phyloP scores from a whole-genome alignment of 176 grass and related monocot species.

The Typha latifolia region DNA sequence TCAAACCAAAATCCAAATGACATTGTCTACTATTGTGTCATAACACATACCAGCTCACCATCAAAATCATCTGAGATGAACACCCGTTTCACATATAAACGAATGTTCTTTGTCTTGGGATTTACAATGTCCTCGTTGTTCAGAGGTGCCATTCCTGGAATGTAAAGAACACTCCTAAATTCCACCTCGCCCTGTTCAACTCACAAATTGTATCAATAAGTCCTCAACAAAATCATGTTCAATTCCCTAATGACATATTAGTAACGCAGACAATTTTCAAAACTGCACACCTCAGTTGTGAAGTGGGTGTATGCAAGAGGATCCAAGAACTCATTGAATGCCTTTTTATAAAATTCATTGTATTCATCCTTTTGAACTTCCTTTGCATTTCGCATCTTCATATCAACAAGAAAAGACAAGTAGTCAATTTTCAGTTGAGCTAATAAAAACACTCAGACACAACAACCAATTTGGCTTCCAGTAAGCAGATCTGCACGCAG shows the following conservation, averaged over 20 bases:
- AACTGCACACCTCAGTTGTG: constrained; percentile 55
- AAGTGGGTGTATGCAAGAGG: constrained; percentile 74
- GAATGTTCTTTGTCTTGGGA: constrained; percentile 89
- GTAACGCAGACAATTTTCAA: constrained; percentile 9
- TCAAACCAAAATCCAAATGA: neutral
- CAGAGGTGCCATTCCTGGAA: constrained; percentile 87
- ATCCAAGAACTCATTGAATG: constrained; percentile 93
- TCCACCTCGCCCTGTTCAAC: constrained; percentile 78
- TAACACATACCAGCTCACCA: constrained; percentile 59
- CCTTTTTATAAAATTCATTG: constrained; percentile 89
- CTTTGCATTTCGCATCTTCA: constrained; percentile 86
- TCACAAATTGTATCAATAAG: constrained; percentile 12
- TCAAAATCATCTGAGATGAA: constrained; percentile 93
- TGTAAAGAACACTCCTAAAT: constrained; percentile 84
- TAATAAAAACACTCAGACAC: neutral
- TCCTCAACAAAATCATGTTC: constrained; percentile 8
- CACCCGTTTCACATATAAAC: constrained; percentile 82
- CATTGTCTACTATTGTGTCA: neutral
- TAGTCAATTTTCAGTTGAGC: neutral
- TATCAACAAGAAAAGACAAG: constrained; percentile 5
- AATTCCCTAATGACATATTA: neutral
- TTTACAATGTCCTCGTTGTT: constrained; percentile 78
- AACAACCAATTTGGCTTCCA: too few relatives aligned
- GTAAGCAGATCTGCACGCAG: neutral
- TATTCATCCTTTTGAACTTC: constrained; percentile 71